A percentile compares a stretch with the other conserved stretches of the same genome.
Conservation (phyloP, 2,329 filamentous ascomycete species). For the Aspergillus sp. region DNA sequence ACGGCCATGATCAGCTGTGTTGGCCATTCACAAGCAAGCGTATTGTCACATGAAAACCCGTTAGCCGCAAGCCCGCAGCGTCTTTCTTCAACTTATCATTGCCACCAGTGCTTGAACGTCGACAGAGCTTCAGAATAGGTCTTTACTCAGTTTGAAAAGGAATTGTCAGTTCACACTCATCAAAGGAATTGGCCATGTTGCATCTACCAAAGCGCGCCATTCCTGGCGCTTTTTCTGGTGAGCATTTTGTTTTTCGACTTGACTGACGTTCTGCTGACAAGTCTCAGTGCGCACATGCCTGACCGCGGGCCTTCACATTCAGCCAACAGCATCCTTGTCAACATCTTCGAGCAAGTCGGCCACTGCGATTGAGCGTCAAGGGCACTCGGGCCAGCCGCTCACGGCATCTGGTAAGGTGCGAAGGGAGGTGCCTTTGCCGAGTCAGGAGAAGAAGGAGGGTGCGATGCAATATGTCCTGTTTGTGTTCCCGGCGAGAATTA, state of each 20-base stretch:
- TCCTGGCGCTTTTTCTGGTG: conserved; percentile 1
- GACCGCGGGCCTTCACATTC: conserved; percentile 25
- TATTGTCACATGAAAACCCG: background rate
- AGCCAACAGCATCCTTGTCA: conserved; percentile 34
- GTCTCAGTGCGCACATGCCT: conserved; percentile 21
- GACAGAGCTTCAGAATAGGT: background rate
- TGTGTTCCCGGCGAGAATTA: conserved; percentile 11
- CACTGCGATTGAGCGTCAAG: conserved; percentile 34
- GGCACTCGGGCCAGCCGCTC: conserved; percentile 26
- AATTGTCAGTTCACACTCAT: background rate
- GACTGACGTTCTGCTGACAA: conserved; percentile 60
- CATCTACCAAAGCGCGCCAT: background rate
- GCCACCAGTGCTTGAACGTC: background rate
- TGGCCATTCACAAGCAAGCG: background rate
- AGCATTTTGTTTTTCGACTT: conserved; percentile 24
- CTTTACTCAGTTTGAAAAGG: background rate
- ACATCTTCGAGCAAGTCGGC: conserved; percentile 39
- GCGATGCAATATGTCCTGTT: conserved; percentile 48
- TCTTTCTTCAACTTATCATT: background rate
- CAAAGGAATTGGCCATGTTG: background rate
- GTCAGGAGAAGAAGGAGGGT: conserved; percentile 45
- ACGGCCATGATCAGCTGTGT: background rate
- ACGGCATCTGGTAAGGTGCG: conserved; percentile 39
- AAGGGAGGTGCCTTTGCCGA: conserved; percentile 43
- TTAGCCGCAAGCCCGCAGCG: background rate